Percentiles rank a stretch among this genome's conserved stretches.
phyloP scores from a whole-genome alignment of 2,329 filamentous ascomycete genomes.

The Teratosphaeria destructans region DNA sequence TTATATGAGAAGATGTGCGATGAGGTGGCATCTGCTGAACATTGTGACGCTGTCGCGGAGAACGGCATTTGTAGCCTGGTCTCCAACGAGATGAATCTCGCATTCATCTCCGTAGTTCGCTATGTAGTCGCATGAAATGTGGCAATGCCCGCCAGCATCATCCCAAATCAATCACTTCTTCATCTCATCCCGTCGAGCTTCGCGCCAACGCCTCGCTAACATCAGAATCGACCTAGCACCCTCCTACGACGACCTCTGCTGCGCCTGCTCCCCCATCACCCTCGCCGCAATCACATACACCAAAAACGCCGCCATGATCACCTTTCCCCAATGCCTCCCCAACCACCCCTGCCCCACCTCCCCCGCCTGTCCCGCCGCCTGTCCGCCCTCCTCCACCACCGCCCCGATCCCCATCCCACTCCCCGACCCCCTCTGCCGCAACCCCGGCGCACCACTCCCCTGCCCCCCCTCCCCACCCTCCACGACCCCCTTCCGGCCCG shows the following conservation, averaged over 20 bases:
- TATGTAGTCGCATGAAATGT: slow-evolving; percentile 3
- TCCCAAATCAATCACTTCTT: not conserved
- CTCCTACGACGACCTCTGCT: not conserved
- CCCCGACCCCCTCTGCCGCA: slow-evolving; percentile 51
- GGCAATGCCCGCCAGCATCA: not conserved
- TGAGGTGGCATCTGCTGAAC: slow-evolving; percentile 13
- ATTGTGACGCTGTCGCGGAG: slow-evolving; percentile 29
- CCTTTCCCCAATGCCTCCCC: slow-evolving; percentile 64
- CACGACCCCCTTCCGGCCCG: slow-evolving; percentile 42
- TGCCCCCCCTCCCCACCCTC: slow-evolving; percentile 15
- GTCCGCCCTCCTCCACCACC: slow-evolving; percentile 65
- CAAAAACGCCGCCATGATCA: slow-evolving; percentile 62
- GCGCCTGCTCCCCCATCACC: slow-evolving; percentile 39
- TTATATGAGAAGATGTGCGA: not conserved
- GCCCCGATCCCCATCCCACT: slow-evolving; percentile 45
- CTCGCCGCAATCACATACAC: slow-evolving; percentile 74
- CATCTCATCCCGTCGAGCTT: not conserved
- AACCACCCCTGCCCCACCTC: slow-evolving; percentile 78
- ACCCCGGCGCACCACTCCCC: slow-evolving; percentile 51
- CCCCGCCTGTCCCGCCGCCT: slow-evolving; percentile 65
- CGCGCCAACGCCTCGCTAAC: slow-evolving; percentile 16
- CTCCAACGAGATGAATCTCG: slow-evolving; percentile 13
- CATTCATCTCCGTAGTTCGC: not conserved
- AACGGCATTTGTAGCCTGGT: slow-evolving; percentile 29
- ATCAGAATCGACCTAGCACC: not conserved